Conservation (phyloP, 805 yeast species). For the Metschnikowia cerradonensis region DNA sequence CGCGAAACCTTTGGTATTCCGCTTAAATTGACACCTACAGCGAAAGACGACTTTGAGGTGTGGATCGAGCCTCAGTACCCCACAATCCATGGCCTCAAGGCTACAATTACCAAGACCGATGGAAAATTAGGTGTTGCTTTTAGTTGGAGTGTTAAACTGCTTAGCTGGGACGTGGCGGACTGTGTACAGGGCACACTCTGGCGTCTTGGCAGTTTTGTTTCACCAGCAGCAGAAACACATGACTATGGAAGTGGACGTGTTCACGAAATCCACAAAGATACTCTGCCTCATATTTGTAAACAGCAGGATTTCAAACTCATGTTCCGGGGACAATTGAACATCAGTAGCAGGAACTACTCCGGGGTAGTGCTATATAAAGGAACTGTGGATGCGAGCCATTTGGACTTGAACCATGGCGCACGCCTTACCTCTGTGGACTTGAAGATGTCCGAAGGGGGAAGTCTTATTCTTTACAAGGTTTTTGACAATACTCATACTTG, state of each 20-base stretch:
- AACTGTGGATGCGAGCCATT: conserved; percentile 28
- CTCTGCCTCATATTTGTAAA: background rate
- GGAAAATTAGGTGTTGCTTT: conserved; percentile 7
- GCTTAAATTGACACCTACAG: conserved; percentile 14
- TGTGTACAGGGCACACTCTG: conserved; percentile 23
- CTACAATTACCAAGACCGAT: conserved; percentile 15
- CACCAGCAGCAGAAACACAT: conserved; percentile 24
- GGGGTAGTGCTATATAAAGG: conserved; percentile 27
- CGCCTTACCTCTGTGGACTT: conserved; percentile 23
- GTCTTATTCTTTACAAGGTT: background rate
- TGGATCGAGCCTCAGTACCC: conserved; percentile 32
- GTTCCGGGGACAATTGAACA: conserved; percentile 23
- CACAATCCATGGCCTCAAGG: conserved; percentile 27
- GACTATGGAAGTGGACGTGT: conserved; percentile 24
- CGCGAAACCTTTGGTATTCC: conserved; percentile 30
- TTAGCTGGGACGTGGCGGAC: conserved; percentile 19
- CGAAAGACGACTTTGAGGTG: conserved; percentile 17
- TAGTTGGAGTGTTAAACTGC: conserved; percentile 28
- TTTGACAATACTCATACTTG: background rate
- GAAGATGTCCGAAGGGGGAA: conserved; percentile 9
- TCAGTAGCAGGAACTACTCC: conserved; percentile 13
- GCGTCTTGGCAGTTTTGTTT: conserved; percentile 23
- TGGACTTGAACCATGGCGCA: conserved; percentile 30
- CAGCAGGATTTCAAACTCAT: conserved; percentile 20
- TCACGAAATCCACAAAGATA: conserved; percentile 22